Base-by-base conservation (phyloP, 371 early-diverging fungal species). In the Lichtheimia ornata region DNA sequence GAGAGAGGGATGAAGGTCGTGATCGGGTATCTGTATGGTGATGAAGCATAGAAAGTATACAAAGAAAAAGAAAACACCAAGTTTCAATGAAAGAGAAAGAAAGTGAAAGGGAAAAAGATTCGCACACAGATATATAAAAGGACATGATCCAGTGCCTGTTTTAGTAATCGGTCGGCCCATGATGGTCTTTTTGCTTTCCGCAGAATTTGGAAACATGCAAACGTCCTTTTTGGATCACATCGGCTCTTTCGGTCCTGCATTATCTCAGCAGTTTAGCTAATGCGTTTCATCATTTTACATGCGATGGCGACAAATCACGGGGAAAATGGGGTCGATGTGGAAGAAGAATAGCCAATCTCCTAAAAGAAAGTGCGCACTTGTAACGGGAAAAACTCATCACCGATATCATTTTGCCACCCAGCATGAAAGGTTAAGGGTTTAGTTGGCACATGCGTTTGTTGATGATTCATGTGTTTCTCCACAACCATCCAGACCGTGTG, bases 1-100 rank as follows among this genome's bases (percentile, higher is more conserved):
- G 54, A 13, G 59, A 59, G 12, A 59, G 44, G 17, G 57, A 56
- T 18, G 42, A 22, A 9, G 57, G 57, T 18, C 57, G 41, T 43
- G 57, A 56, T 24, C 20, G 18, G 57, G 41, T 22, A 18, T 56
- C 57, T 41, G 50, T 50, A 35, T 49, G 45, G 27, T 15, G 27
- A 52, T 15, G 27, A 27, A 52, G 52, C 15, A 27, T 18, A 12
- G 15, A 22, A 52, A 27, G 27, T 15, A 9, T 15, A 27, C 9
- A 22, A 20, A 9, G 55, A 40, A 20, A 13, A 40, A 30, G 41
- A 43, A 15, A 30, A 17, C 22, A 47, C 18, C 47, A 18, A 47
- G 47, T n/a, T n/a, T 47, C 47, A 42, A 55, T 15, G 24, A 52
- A 52, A 28, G 27, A 55, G n/a, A 55, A 55, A 55, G 35, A 41